A percentile compares a stretch with the other conserved stretches of the same genome.
phyloP scores from a whole-genome alignment of 148 eudicot genomes.

The Chenopodium quinoa region DNA sequence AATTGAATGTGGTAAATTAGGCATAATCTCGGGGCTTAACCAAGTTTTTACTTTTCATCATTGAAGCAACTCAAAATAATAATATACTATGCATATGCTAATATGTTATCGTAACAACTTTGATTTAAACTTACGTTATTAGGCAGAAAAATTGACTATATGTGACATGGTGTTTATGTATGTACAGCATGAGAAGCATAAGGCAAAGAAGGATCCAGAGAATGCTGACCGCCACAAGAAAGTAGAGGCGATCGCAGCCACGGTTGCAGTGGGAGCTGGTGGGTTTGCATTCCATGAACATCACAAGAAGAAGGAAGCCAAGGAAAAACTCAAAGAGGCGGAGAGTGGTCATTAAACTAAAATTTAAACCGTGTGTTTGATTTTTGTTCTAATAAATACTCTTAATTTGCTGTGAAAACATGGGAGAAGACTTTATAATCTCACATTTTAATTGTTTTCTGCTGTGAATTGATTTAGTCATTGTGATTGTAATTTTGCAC shows the following conservation, averaged over 20 bases:
- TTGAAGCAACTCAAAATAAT: no score
- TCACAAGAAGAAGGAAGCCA: conserved; percentile 33
- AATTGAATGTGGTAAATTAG: no score
- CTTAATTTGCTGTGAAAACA: no score
- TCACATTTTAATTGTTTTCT: no score
- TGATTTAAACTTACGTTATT: no score
- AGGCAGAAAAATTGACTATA: background rate
- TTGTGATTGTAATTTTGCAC: background rate
- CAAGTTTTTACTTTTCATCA: no score
- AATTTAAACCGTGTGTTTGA: background rate
- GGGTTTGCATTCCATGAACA: conserved; percentile 33
- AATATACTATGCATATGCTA: background rate
- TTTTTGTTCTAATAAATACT: background rate
- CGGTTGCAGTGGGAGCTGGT: conserved; percentile 30
- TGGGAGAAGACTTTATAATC: no score
- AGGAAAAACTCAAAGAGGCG: conserved; percentile 23
- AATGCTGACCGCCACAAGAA: conserved; percentile 27
- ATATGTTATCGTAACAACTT: no score
- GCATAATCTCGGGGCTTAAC: background rate
- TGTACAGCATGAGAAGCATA: conserved; percentile 32
- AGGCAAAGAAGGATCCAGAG: conserved; percentile 41
- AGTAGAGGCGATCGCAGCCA: conserved; percentile 21
- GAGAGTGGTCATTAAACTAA: background rate
- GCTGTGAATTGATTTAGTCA: background rate
- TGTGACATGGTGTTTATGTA: background rate